A percentile compares a stretch with the other conserved stretches of the same genome.
These are phyloP conservation scores for Noccaea bulbosa DNA, from an alignment of 345 rosid species.

Conservation along the genomic window DNA sequence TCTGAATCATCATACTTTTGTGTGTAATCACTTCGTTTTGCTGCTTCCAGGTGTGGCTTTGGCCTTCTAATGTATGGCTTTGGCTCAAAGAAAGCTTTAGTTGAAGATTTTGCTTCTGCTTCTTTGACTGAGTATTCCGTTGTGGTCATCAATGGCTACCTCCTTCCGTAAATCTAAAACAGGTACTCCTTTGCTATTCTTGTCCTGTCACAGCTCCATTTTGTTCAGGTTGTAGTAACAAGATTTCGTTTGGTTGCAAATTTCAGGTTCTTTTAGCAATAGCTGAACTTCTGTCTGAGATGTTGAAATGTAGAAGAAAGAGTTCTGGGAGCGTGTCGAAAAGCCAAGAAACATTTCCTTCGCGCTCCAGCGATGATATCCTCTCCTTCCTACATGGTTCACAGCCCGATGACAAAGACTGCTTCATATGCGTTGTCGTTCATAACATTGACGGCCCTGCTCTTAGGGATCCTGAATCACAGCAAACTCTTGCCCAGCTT, in stretches of 20 bases:
- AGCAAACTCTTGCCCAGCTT: conserved; percentile 72
- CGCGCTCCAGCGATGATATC: conserved; percentile 74
- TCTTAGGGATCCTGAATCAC: conserved; percentile 77
- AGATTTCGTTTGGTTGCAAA: conserved; percentile 4
- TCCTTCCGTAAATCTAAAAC: conserved; percentile 80
- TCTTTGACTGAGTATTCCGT: conserved; percentile 73
- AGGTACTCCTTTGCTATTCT: conserved; percentile 50
- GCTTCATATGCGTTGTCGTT: conserved; percentile 67
- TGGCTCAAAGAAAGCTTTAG: conserved; percentile 79
- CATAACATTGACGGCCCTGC: conserved; percentile 93
- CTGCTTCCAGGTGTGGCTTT: conserved; percentile 70
- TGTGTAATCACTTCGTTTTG: conserved; percentile 20
- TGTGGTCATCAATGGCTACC: conserved; percentile 87
- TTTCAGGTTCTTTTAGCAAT: conserved; percentile 65
- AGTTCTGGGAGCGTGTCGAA: conserved; percentile 40
- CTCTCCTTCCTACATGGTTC: conserved; percentile 61
- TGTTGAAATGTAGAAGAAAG: conserved; percentile 55
- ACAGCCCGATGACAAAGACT: conserved; percentile 53
- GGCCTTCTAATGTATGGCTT: conserved; percentile 93
- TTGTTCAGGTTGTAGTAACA: background rate
- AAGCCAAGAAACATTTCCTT: conserved; percentile 66
- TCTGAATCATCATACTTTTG: background rate
- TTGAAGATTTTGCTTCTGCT: conserved; percentile 89
- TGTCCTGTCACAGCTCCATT: background rate
- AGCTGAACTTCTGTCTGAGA: conserved; percentile 75